Conservation (phyloP, 1,139 yeast species). For the Insectozyma bohioensis region DNA sequence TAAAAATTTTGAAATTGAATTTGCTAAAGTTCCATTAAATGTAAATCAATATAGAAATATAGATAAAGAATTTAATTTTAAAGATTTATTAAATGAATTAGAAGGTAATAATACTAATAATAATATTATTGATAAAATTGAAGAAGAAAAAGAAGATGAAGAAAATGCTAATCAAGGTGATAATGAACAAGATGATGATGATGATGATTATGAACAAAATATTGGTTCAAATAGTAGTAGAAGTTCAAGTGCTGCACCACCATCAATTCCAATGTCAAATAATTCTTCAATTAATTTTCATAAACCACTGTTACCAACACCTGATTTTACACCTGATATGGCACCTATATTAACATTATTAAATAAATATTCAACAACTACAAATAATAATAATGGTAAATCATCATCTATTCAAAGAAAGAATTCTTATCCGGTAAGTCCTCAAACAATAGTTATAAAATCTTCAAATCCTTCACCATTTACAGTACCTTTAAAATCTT, state of each 20-base stretch:
- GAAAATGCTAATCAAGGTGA: constrained; percentile 4
- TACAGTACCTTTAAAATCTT: constrained; percentile 22
- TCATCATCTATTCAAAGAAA: constrained; percentile 14
- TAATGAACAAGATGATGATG: constrained; percentile 11
- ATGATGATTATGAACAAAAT: constrained; percentile 12
- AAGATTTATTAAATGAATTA: constrained; percentile 22
- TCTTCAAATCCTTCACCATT: constrained; percentile 26
- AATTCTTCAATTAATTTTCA: constrained; percentile 4
- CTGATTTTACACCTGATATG: constrained; percentile 46
- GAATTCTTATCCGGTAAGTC: constrained; percentile 15
- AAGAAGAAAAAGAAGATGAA: constrained; percentile 14
- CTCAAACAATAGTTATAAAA: constrained; percentile 14
- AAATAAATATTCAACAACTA: constrained; percentile 20
- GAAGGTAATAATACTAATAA: constrained; percentile 3
- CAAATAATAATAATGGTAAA: constrained; percentile 3
- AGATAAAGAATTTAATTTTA: constrained; percentile 55
- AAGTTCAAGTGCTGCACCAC: constrained; percentile 10
- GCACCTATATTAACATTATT: constrained; percentile 34
- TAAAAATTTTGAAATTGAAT: constrained; percentile 39
- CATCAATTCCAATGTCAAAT: constrained; percentile 6
- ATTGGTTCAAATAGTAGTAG: constrained; percentile 13
- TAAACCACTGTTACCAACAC: constrained; percentile 36
- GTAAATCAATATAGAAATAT: constrained; percentile 60
- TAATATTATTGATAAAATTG: constrained; percentile 6
- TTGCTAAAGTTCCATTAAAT: constrained; percentile 53